Base-by-base conservation (phyloP, 148 eudicot species). In the Limonium bicolor region DNA sequence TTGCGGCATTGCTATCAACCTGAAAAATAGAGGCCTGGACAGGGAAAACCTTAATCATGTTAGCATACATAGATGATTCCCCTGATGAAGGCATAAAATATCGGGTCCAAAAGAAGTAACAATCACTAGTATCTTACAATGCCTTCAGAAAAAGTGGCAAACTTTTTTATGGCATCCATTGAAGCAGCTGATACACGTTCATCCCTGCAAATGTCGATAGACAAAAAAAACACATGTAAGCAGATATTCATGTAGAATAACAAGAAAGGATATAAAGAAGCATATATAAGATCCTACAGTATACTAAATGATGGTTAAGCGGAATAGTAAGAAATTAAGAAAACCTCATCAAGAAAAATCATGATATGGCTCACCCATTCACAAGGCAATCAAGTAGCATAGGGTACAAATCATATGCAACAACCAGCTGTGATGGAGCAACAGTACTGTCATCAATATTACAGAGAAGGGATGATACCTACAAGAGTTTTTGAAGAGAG, bases 181-280 rank as follows among this genome's bases (percentile, higher is more conserved):
- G 97, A 59, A 61, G 93, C 84, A 53, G 84, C 22, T 31, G 85
- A 83, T 40, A 78, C 85, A 59, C 71, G 73, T 59, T 80, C 97
- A 66, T 90, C 77, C 17, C 97, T 90, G 51, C 41, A 65, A 19
- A 56, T 52, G 42, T 12, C 4, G 34, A 10, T n/a, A n/a, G n/a
- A 21, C 20, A 8, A 58, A 41, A 33, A 17, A 34, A n/a, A 20
- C 27, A 27, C 20, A 50, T 31, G n/a, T 18, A 6, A 33, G 20
- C 6, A 49, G 36, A 29, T 4, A 8, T 20, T 20, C 27, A 18
- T 17, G 18, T 17, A 30, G 31, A 29, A 29, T 46, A 20, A 1
- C 18, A 15, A 32, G 17, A 4, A 12, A 17, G n/a, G n/a, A n/a
- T n/a, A n/a, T n/a, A n/a, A n/a, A n/a, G n/a, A n/a, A n/a, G n/a